Evolutionary conservation across 495 filamentous ascomycete genomes (phyloP).

Genomic region (Diplogelasinospora grovesii): DNA sequence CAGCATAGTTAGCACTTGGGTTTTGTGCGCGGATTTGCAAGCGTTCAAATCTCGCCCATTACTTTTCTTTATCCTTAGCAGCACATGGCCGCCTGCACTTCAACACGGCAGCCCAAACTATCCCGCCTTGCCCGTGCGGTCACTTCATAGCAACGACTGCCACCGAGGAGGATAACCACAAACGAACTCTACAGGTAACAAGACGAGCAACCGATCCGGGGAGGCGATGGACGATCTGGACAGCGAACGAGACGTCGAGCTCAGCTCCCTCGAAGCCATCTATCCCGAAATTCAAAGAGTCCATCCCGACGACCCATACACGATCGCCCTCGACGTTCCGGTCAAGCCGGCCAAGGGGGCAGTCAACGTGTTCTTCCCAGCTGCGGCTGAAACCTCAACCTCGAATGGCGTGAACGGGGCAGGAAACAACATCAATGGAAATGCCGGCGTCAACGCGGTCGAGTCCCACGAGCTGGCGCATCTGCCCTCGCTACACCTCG

Average conservation of each 20-base stretch:
- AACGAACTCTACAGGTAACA: too few species aligned
- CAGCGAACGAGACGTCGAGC: slow-evolving; percentile 70
- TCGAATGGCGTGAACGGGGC: not conserved
- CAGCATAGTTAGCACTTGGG: too few species aligned
- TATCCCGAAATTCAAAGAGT: slow-evolving; percentile 71
- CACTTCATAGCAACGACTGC: too few species aligned
- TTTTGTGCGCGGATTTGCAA: not conserved
- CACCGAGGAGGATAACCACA: too few species aligned
- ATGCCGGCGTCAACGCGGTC: slow-evolving; percentile 9
- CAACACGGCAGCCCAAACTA: too few species aligned
- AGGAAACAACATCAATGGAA: slow-evolving; percentile 7
- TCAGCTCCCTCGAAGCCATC: slow-evolving; percentile 79
- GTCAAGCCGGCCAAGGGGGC: slow-evolving; percentile 65
- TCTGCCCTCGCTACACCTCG: slow-evolving; percentile 66
- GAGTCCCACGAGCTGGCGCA: slow-evolving; percentile 64
- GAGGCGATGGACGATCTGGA: slow-evolving; percentile 36
- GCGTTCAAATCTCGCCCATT: not conserved
- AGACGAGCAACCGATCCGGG: too few species aligned
- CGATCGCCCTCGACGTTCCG: slow-evolving; percentile 62
- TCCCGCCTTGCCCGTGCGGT: too few species aligned
- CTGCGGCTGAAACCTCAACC: slow-evolving; percentile 37
- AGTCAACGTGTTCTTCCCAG: slow-evolving; percentile 61
- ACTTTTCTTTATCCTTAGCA: too few species aligned
- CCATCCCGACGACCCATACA: slow-evolving; percentile 52
- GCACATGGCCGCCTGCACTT: not conserved